Base-by-base conservation (phyloP, 2,329 filamentous ascomycete species). In the Cryphonectria nitschkei region DNA sequence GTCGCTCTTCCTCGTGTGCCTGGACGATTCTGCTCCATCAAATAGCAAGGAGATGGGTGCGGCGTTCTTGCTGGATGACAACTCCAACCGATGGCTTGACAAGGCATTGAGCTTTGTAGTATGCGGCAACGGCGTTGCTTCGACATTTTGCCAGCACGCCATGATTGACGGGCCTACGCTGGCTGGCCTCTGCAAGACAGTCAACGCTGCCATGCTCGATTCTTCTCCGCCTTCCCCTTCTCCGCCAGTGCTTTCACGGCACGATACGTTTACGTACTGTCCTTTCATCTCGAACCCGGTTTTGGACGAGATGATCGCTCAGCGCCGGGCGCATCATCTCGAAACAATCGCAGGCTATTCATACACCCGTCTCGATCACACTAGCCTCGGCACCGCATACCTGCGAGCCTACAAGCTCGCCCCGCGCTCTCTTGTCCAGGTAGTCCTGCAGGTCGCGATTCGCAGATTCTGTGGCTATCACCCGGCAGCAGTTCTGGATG, bases 71-170 rank as follows among this genome's bases (percentile, higher is more conserved):
- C 54, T 77, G 19, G 69, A 71, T 54, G 65, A 73, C 19, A 74
- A 74, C 9, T 76, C 74, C 63, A 77, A 78, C 62, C 72, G 76
- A 32, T 78, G 76, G 76, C 67, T 73, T 37, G 76, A 78, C 68
- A 77, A 77, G 67, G 65, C 67, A 37, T 70, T 75, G 6, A 72
- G 75, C 46, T 76, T 76, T 60, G 66, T 75, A 2, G 68, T 78
- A 8, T 74, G 71, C 46, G 64, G 72, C 6, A 77, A 78, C 67
- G 75, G 75, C 16, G 62, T 72, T 34, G 75, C 75, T 3, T 73
- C 73, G 13, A 68, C 67, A n/a, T 60, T 74, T 19, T 73, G 68
- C 34, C 75, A 77, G 61, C 75, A 77, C 56, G 69, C 75, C 1
- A 74, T 73, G 68, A 65, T 76, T 29, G 76, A 76, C 58, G 75